phyloP scores from a whole-genome alignment of 352 stramenopile species.

The Pythium brassicae region DNA sequence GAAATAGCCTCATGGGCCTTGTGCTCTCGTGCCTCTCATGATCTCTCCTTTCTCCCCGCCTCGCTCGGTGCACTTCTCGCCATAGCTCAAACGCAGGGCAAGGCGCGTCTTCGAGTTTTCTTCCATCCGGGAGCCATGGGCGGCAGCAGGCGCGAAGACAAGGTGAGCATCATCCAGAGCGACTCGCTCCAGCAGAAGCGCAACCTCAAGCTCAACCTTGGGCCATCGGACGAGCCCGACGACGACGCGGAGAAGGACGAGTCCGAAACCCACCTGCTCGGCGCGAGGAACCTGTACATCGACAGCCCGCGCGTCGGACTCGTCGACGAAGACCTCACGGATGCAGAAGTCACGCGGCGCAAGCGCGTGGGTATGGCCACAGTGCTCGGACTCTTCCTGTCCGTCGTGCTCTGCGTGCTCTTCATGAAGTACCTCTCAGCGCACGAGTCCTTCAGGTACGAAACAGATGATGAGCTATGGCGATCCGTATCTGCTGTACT shows the following conservation, averaged over 20 bases:
- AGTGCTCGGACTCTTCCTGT: slow-evolving; percentile 50
- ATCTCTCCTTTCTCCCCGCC: no score
- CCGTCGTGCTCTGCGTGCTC: slow-evolving; percentile 57
- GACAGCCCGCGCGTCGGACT: slow-evolving; percentile 53
- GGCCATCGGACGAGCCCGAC: slow-evolving; percentile 19
- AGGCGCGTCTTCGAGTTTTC: no score
- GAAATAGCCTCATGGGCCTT: no score
- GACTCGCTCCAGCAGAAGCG: slow-evolving; percentile 38
- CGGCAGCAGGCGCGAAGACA: slow-evolving; percentile 28
- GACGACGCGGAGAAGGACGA: slow-evolving; percentile 31
- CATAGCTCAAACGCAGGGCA: no score
- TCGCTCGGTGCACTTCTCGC: no score
- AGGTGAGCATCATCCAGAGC: slow-evolving; percentile 44
- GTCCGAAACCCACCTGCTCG: slow-evolving; percentile 37
- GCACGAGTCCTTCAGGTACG: slow-evolving; percentile 69
- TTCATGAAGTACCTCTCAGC: slow-evolving; percentile 58
- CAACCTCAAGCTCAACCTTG: slow-evolving; percentile 24
- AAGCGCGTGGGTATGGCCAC: slow-evolving; percentile 54
- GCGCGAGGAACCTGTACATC: slow-evolving; percentile 56
- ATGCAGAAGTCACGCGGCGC: slow-evolving; percentile 47
- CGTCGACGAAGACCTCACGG: slow-evolving; percentile 38
- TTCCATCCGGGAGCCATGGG: neutral
- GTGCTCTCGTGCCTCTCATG: no score
- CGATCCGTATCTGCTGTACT: no score
- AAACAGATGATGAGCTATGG: neutral